These are phyloP conservation scores for Cercophora scortea DNA, from an alignment of 495 filamentous ascomycete genomes.

Conservation along the genomic window DNA sequence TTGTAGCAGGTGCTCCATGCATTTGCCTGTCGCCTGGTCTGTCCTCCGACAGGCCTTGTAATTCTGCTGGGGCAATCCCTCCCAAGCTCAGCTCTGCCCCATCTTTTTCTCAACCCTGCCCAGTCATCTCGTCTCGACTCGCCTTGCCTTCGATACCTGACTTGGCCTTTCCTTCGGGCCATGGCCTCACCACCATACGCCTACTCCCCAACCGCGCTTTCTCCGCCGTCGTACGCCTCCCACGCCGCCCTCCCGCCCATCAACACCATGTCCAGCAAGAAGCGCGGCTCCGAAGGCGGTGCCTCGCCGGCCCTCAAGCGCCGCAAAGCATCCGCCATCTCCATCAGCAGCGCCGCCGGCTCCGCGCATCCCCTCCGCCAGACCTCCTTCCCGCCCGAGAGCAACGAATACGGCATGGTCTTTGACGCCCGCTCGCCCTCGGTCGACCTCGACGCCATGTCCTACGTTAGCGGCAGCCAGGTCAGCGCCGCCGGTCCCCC, in stretches of 20 bases:
- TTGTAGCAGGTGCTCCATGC: neutral
- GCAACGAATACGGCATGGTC: conserved; percentile 28
- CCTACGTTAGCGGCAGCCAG: conserved; percentile 61
- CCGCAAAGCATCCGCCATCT: conserved; percentile 55
- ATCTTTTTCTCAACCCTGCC: too few relatives aligned
- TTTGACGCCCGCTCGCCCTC: conserved; percentile 54
- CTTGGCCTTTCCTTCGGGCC: conserved; percentile 2
- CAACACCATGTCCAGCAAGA: conserved; percentile 37
- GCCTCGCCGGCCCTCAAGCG: conserved; percentile 47
- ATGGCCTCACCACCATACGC: conserved; percentile 57
- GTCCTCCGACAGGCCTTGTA: too few relatives aligned
- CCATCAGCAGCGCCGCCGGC: conserved; percentile 29
- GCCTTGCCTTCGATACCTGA: too few relatives aligned
- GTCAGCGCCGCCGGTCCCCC: conserved; percentile 41
- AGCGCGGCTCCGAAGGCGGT: conserved; percentile 46
- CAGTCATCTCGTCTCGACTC: too few relatives aligned
- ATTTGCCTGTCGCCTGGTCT: neutral
- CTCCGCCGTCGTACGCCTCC: conserved; percentile 45
- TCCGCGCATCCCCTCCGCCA: conserved; percentile 76
- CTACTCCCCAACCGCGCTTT: conserved; percentile 30
- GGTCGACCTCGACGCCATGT: conserved; percentile 53
- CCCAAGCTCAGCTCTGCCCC: too few relatives aligned
- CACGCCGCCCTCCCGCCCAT: conserved; percentile 35
- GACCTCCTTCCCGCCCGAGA: conserved; percentile 71
- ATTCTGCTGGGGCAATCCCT: too few relatives aligned